Base-by-base conservation (phyloP, 2,329 filamentous ascomycete genomes). In the Exophiala mesophila region DNA sequence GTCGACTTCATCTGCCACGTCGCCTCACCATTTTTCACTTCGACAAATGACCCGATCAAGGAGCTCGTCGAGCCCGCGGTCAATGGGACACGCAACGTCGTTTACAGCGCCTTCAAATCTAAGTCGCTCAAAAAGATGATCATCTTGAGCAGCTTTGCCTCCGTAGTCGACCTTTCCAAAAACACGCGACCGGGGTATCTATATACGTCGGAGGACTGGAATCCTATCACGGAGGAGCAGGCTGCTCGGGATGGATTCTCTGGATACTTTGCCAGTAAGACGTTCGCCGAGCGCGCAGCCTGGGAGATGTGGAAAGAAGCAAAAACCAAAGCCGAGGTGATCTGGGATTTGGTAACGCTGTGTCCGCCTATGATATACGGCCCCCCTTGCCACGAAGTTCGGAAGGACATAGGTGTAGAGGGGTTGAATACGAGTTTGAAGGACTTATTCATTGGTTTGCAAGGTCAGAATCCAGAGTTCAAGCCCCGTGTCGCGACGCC, bases 171-270 rank as follows among this genome's bases (percentile, higher is more conserved):
- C 52, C 52, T 64, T 6, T 40, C 43, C 3, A 55, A 64, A 39
- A 67, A 64, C 1, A 51, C 47, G 3, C 47, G 60, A 4, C 60
- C 65, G 0, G 66, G 58, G 1, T 63, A 71, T 53, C 63, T 58
- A 0, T 77, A 76, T 57, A 66, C 64, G 1, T 70, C 70, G 26
- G 53, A 55, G 1, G 70, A 76, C 55, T 77, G 71, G 69, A 71
- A 66, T 49, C 69, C 71, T 0, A 56, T 67, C 21, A 67, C 64
- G 1, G 69, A 65, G 45, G 63, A 69, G 9, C 60, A 70, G 29
- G 70, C 71, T 2, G 58, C 62, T 9, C 36, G 26, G 13, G 33
- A 36, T n/a, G 49, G 33, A 5, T 49, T 47, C 16, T 39, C 41
- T 5, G 55, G 54, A 3, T 56, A 54, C 36, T 44, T 43, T n/a